Evolutionary conservation across 192 early-diverging fungal genomes (phyloP), one percentile per base, ranked within the genome.

Genomic region (Coemansia sp.): DNA sequence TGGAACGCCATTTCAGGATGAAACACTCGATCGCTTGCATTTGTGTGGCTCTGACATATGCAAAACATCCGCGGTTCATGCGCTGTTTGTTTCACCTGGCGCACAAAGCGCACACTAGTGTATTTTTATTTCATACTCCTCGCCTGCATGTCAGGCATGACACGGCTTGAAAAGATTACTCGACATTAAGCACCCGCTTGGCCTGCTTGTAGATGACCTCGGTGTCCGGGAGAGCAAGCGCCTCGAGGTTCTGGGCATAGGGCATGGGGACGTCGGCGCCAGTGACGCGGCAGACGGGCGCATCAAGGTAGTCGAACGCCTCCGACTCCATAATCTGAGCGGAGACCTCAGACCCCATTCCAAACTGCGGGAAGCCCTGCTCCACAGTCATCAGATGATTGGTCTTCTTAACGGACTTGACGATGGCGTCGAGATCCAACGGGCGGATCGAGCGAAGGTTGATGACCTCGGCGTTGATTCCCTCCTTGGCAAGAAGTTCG

Each of bases 191-290:
- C 42, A 82, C 75, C 62, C 90, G 89, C 86, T 85, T 83, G 63
- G 89, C 87, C 59, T 90, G 88, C 70, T 91, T 91, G 69, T 87
- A 87, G 70, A 99, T 93, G 71, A 89, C 85, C 70, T 91, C 86
- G 33, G 87, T 82, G 61, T 89, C 87, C 53, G 97, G 97, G 74
- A 96, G 89, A 55, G 91, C 83, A 45, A 91, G 87, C n/a, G 68
- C 73, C 83, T 99, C 97, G 61, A 99, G 87, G 89, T 96, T 97
- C 69, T 85, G 79, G 49, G 97, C 95, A 74, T 97, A 99, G 56
- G 97, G 95, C 78, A 93, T 99, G 52, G 97, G 97, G 61, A 96
- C 87, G 82, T 99, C 97, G 68, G 97, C 97, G 79, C 95, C 95
- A 46, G 95, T 93, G 33, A 99, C 84, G 73, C 97, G 90, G 81